Evolutionary conservation across 768 basidiomycete species (phyloP).

Genomic region (Mycena leptocephala): DNA sequence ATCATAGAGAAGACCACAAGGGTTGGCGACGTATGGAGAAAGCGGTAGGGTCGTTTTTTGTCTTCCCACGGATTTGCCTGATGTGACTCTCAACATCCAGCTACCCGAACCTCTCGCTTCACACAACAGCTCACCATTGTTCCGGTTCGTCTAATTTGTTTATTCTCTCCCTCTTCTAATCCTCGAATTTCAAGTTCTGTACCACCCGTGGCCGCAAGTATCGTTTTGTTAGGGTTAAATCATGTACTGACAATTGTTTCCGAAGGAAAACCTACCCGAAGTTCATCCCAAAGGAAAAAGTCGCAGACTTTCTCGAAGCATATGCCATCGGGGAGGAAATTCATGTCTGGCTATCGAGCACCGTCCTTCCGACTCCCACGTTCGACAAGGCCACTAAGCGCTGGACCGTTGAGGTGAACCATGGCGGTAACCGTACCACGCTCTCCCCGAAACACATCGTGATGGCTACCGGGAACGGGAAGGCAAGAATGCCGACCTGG

Average conservation of each 20-base stretch:
- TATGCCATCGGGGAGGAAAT: slow-evolving; percentile 27
- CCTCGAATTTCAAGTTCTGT: slow-evolving; percentile 11
- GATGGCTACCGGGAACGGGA: slow-evolving; percentile 18
- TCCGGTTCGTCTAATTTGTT: neutral
- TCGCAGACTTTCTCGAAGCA: slow-evolving; percentile 32
- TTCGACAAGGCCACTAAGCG: neutral
- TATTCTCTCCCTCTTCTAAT: neutral
- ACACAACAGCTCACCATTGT: slow-evolving; percentile 15
- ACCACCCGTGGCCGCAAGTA: slow-evolving; percentile 30
- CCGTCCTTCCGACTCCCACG: neutral
- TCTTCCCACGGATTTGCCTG: neutral
- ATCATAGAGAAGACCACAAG: slow-evolving; percentile 63
- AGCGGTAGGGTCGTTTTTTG: slow-evolving; percentile 64
- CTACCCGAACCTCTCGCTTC: slow-evolving; percentile 32
- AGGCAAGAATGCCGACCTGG: slow-evolving; percentile 12
- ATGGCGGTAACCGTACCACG: neutral
- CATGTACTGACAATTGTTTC: no score
- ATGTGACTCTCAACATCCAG: neutral
- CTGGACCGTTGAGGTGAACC: slow-evolving; percentile 24
- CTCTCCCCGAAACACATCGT: slow-evolving; percentile 24
- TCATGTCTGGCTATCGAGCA: slow-evolving; percentile 23
- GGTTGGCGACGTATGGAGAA: slow-evolving; percentile 62
- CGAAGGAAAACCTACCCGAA: slow-evolving; percentile 21
- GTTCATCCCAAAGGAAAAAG: slow-evolving; percentile 21
- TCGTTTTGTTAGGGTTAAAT: no score